Base-by-base conservation (phyloP, 2,329 filamentous ascomycete genomes). In the Tolypocladium sp. region DNA sequence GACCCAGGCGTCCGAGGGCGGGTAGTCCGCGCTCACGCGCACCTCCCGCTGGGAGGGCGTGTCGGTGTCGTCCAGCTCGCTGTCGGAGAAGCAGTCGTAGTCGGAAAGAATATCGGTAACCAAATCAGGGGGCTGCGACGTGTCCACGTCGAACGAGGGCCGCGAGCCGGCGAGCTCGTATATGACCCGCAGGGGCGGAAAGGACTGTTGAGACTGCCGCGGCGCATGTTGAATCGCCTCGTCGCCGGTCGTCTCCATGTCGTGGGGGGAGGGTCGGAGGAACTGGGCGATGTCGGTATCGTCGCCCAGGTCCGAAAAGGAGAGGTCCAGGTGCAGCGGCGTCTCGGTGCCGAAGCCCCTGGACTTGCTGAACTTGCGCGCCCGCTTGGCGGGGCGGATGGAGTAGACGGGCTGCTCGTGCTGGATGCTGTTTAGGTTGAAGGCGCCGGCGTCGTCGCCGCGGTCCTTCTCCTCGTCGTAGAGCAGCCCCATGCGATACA, bases 401-500 rank as follows among this genome's bases (percentile, higher is more conserved):
- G 71, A 69, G 62, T 77, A 78, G 40, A 70, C 62, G 0, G 75
- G 74, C 55, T 72, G 74, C 22, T 70, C 68, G 53, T 71, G 72
- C 53, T 65, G 68, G 59, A 79, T 77, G 59, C 68, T 69, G 60
- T 74, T 73, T 37, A 79, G 68, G 58, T 66, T 67, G 64, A 80
- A 77, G 41, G 56, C 61, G 15, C 70, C 71, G 41, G 56, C 61
- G 13, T 70, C 70, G 6, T 63, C 62, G 10, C 71, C 70, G 15
- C 69, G 63, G 54, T 70, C 66, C 46, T 75, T 68, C 57, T 72
- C 71, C 25, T 78, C 70, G 40, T 78, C 76, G 63, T 79, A 79
- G 20, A 80, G 69, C 56, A 80, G 63, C 2, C 77, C 78, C 62
- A 78, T 68, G 35, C 71, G 70, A 62, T 79, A 80, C 35, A 79